Evolutionary conservation across 768 basidiomycete species (phyloP), one percentile per base, ranked within the genome.

Genomic region (Amyloporia xantha): DNA sequence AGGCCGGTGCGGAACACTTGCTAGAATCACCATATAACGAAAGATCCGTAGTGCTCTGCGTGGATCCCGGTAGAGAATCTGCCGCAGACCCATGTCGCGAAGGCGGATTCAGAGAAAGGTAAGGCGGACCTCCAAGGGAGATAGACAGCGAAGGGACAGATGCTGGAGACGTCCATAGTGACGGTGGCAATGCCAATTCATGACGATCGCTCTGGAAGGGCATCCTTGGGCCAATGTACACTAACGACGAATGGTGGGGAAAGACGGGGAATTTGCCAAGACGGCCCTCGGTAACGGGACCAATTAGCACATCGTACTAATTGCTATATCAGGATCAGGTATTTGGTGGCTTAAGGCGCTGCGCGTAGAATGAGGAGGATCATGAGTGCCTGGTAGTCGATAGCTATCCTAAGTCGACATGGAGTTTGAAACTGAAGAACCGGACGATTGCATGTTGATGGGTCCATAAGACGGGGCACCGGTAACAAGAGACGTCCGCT

Each of bases 101-200:
- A 1, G 56, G 47, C 24, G 53, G 54, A 42, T 48, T 52, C 47
- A 62, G 50, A 21, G 56, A 47, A 3, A 50, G 49, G 48, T 55
- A 61, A 13, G 56, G 51, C 63, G 55, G 30, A 6, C 15, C 47
- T n/a, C 54, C 55, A 52, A 70, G 39, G 58, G 59, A 38, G 75
- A 68, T 24, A 76, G 69, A 17, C 73, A 5, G 62, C 3, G 75
- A 68, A 13, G 75, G 64, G 9, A 78, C 63, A 36, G 76, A 75
- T 5, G 78, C 68, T 41, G 86, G 77, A 12, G 88, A 87, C 88
- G 90, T 90, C 88, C 87, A 91, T 33, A 90, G 67, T 36, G 87
- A 86, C 2, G 88, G 86, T 41, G 82, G 84, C 37, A 89, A 68
- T 48, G 77, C 76, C 27, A 71, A 58, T 52, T 71, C 68, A 40